Evolutionary conservation across 2,329 filamentous ascomycete species (phyloP), one percentile per base, ranked within the genome.

Genomic region (Cucurbitaria berberidis): DNA sequence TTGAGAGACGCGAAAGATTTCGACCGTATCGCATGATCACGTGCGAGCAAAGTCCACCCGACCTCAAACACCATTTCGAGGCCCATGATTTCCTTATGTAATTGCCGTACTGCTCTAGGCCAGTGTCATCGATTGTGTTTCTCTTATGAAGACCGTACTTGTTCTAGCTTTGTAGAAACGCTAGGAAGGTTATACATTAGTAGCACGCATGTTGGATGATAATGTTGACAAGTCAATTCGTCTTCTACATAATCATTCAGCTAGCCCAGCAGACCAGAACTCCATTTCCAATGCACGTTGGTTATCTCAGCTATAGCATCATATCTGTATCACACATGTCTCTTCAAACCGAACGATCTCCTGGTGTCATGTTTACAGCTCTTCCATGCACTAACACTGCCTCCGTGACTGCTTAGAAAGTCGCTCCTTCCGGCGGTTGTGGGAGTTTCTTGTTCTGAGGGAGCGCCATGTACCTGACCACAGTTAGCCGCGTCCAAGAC

Each of bases 401-500:
- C 16, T 3, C 24, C 24, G 21, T 18, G 13, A 16, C 13, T 42
- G 18, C 43, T 47, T 66, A 74, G 64, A 83, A 89, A 27, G 79
- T 88, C 26, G 89, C 86, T 53, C 92, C 93, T 79, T 99, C 95
- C 3, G 90, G 85, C 35, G 95, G 95, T 76, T 99, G 95, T 11
- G 91, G 89, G 26, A 97, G 86, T 80, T 98, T 98, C 85, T 97
- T 97, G 80, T 98, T 89, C 63, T 87, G 83, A 22, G 90, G 87
- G 54, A 93, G 85, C 26, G 93, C 93, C 95, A 99, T 98, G 75
- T 90, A 96, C 77, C 93, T 96, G 62, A 39, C 48, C 16, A 5
- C 15, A 35, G 38, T 60, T 26, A 57, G 55, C 29, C 45, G 44
- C 29, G 18, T 53, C 52, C 24, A 42, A 19, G n/a, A 29, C 13